Evolutionary conservation across 108 stramenopile species (phyloP), one percentile per base, ranked within the genome.

Genomic region (Craspedostauros australis): DNA sequence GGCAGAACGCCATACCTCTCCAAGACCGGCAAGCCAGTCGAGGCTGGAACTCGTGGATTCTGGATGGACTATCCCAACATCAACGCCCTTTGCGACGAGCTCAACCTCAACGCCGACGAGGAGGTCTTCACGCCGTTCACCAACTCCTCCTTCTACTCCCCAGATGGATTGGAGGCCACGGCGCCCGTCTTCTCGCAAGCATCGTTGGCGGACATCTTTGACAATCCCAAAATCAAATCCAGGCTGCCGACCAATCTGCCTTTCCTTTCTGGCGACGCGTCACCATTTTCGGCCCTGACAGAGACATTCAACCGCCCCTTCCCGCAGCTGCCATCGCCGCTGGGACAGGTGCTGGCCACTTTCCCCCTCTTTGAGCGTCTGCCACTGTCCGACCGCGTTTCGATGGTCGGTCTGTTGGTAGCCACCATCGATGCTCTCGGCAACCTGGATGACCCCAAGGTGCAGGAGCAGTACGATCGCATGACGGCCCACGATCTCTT

Each of bases 21-120:
- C 7, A 41, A 58, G 21, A 77, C 69, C 0, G 84, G 84, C 5
- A 91, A 90, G 60, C 88, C 84, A 7, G 89, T 91, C 11, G 86
- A 91, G 47, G 77, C 82, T 33, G 95, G 95, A 29, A 89, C 82
- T 22, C 66, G 91, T 38, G 95, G 95, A 16, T 93, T 96, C 50
- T 96, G 93, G 93, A 88, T 90, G 68, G 93, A 94, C 41, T 96
- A 96, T 66, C 95, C 95, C 18, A 96, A 96, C 59, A 93, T 96
- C 38, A 80, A 94, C 39, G 47, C 45, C 1, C 66, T 96, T 11
- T 86, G 86, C 41, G 69, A 65, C 19, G 57, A 84, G 54, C 52
- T 94, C 22, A 70, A 64, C 31, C 37, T 96, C 2, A 38, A 57
- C 2, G n/a, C n/a, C n/a, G 79, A 88, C 54, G 48, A 80, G 12